These are phyloP conservation scores for Termitomyces titanicus DNA, from an alignment of 768 basidiomycete genomes.

Conservation along the genomic window DNA sequence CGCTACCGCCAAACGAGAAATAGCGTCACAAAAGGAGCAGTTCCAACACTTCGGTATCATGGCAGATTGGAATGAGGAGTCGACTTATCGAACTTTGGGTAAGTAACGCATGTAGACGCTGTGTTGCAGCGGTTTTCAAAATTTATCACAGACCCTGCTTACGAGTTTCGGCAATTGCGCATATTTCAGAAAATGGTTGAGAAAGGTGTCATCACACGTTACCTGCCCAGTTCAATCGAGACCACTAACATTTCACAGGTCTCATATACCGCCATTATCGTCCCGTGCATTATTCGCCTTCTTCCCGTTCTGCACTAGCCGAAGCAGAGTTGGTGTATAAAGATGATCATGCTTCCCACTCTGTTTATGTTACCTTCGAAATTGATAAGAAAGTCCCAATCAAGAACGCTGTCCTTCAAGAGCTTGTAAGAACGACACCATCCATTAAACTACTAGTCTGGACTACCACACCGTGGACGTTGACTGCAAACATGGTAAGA, in stretches of 20 bases:
- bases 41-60: conserved; percentile 84
- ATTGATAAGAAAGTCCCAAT: conserved; percentile 35
- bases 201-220: conserved; percentile 46
- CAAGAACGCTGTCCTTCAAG: conserved; percentile 23
- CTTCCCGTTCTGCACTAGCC: conserved; percentile 88
- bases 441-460: conserved; percentile 71
- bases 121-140: neutral
- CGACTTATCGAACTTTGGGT: conserved; percentile 89
- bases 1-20: conserved; percentile 67
- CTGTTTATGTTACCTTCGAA: conserved; percentile 81
- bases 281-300: conserved; percentile 94
- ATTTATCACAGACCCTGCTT: conserved; percentile 62
- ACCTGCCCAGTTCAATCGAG: neutral
- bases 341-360: conserved; percentile 84
- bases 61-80: conserved; percentile 77
- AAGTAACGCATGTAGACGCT: conserved; percentile 1
- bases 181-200: conserved; percentile 88
- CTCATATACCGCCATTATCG: conserved; percentile 84
- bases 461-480: conserved; percentile 98
- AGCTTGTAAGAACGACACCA: conserved; percentile 25
- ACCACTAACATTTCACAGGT: conserved; percentile 36
- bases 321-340: conserved; percentile 92
- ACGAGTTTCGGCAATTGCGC: conserved; percentile 83
- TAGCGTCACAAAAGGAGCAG: conserved; percentile 72
- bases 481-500: conserved; percentile 90